Percentiles rank a stretch among this genome's conserved stretches.
phyloP scores from a whole-genome alignment of 108 stramenopile genomes.

The Pseudonitzschia pungens region DNA sequence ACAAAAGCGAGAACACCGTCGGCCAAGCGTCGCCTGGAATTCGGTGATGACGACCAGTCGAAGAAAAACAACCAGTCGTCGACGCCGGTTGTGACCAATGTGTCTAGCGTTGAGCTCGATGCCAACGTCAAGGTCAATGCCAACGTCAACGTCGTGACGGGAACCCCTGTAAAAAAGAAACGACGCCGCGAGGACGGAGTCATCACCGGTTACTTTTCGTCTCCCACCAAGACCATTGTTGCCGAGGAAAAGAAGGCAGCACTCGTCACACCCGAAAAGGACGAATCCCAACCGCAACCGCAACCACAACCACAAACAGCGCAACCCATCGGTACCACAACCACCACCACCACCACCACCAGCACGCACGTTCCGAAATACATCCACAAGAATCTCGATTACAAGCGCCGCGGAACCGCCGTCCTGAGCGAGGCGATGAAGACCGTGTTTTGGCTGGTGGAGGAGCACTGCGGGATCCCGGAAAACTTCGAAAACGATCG shows the following conservation, averaged over 20 bases:
- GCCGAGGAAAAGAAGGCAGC: neutral
- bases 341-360: no score
- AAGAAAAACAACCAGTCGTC: no score
- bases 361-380: conserved; percentile 45
- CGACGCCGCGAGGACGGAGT: neutral
- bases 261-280: neutral
- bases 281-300: neutral
- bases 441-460: conserved; percentile 51
- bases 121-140: neutral
- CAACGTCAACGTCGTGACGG: neutral
- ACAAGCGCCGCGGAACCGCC: conserved; percentile 49
- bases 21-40: conserved; percentile 16
- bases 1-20: neutral
- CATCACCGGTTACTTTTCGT: neutral
- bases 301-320: neutral
- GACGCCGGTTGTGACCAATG: neutral
- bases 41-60: conserved; percentile 1
- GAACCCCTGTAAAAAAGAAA: conserved; percentile 9
- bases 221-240: conserved; percentile 8
- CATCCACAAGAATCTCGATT: conserved; percentile 60
- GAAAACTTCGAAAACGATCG: conserved; percentile 53
- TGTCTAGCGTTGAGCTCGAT: neutral
- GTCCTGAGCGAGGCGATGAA: conserved; percentile 27
- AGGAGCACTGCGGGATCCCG: conserved; percentile 59
- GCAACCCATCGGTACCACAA: neutral